A percentile compares a stretch with the other conserved stretches of the same genome.
These are phyloP conservation scores for Pseudohalonectria lignicola DNA, from an alignment of 2,329 filamentous ascomycete genomes.

Conservation along the genomic window DNA sequence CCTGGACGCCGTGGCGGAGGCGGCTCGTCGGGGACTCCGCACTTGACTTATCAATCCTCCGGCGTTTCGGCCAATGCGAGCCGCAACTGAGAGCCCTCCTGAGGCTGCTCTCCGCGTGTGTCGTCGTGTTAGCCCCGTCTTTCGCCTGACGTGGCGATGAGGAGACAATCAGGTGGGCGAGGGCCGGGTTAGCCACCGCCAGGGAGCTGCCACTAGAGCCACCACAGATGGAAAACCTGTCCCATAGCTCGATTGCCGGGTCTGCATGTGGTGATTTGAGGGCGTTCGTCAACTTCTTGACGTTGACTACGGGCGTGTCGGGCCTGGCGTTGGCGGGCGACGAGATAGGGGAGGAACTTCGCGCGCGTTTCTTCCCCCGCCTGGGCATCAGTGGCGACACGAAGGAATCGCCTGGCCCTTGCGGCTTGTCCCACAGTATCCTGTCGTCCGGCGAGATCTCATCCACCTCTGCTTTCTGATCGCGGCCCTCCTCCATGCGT, in stretches of 20 bases:
- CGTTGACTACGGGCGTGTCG: constrained; percentile 37
- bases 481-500: constrained; percentile 23
- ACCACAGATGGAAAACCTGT: constrained; percentile 49
- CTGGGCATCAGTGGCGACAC: constrained; percentile 38
- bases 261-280: constrained; percentile 60
- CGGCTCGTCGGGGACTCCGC: constrained; percentile 18
- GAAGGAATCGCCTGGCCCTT: constrained; percentile 26
- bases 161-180: constrained; percentile 57
- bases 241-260: constrained; percentile 67
- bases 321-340: constrained; percentile 46
- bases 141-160: constrained; percentile 55
- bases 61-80: constrained; percentile 60
- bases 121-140: constrained; percentile 17
- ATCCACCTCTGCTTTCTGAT: constrained; percentile 28
- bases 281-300: constrained; percentile 45
- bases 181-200: constrained; percentile 41
- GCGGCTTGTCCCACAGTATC: constrained; percentile 47
- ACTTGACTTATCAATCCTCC: constrained; percentile 42
- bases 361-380: constrained; percentile 53
- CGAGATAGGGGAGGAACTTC: constrained; percentile 62
- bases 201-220: constrained; percentile 26
- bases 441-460: constrained; percentile 48
- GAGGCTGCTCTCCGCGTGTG: constrained; percentile 35
- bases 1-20: constrained; percentile 24
- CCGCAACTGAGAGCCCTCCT: constrained; percentile 60